These are phyloP conservation scores for Tuber melanosporum DNA, from an alignment of 495 filamentous ascomycete species.

Conservation along the genomic window DNA sequence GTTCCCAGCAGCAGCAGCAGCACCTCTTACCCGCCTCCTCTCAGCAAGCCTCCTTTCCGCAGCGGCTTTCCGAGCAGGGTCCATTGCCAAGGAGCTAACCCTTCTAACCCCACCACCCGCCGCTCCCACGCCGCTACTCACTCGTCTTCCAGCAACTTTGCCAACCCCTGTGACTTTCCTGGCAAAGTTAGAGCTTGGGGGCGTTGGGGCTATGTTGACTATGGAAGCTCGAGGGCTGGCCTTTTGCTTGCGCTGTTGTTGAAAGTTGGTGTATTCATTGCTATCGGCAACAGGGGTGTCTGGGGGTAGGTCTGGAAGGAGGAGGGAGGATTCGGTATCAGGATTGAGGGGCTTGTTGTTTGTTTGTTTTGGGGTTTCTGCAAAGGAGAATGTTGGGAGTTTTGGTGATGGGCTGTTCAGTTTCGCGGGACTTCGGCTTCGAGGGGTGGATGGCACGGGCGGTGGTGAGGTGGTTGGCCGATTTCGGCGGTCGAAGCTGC, in stretches of 20 bases:
- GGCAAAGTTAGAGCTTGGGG: conserved; percentile 16
- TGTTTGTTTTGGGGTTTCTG: conserved; percentile 17
- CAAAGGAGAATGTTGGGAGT: conserved; percentile 13
- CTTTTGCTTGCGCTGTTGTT: conserved; percentile 25
- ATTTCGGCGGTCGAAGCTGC: conserved; percentile 35
- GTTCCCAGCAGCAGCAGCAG: conserved; percentile 10
- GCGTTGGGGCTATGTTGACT: conserved; percentile 24
- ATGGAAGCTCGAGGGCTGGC: conserved; percentile 33
- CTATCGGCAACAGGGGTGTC: conserved; percentile 23
- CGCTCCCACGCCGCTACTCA: conserved; percentile 9
- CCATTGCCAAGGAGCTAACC: conserved; percentile 15
- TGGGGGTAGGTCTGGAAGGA: conserved; percentile 15
- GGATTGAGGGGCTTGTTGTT: neutral
- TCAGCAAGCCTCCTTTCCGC: conserved; percentile 34
- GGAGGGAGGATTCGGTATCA: conserved; percentile 10
- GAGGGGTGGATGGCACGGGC: neutral
- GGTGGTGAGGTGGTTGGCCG: conserved; percentile 14
- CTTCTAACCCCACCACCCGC: neutral
- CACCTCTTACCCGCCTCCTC: conserved; percentile 27
- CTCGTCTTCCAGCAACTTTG: conserved; percentile 24
- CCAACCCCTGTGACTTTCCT: conserved; percentile 29
- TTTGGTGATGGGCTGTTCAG: neutral
- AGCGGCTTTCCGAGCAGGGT: conserved; percentile 33
- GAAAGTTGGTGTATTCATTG: conserved; percentile 17
- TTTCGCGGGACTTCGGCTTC: conserved; percentile 12